Evolutionary conservation across 176 grass and related monocot genomes (phyloP).

Genomic region (Ensete ventricosum): DNA sequence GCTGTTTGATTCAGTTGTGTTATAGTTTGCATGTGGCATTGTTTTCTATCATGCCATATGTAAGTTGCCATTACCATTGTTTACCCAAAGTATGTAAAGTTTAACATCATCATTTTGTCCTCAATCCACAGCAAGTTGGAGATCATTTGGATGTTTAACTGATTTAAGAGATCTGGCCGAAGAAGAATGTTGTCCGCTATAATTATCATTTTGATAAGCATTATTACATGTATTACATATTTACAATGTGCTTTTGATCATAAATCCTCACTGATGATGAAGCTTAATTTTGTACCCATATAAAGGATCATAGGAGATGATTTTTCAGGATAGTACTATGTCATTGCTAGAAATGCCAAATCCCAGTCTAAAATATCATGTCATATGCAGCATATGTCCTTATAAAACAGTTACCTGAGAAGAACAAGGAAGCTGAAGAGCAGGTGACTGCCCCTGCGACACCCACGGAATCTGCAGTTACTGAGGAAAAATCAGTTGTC

Average conservation of each 20-base stretch:
- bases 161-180: not conserved
- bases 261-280: not conserved
- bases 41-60: not conserved
- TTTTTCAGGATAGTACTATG: not conserved
- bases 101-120: not conserved
- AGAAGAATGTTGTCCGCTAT: not conserved
- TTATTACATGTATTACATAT: not conserved
- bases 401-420: conserved; percentile 12
- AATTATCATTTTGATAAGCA: not conserved
- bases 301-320: not conserved
- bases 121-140: not conserved
- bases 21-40: too few relatives aligned
- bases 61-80: not conserved
- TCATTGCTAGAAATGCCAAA: not conserved
- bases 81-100: not conserved
- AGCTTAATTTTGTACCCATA: not conserved
- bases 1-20: not conserved
- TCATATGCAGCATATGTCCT: conserved; percentile 20
- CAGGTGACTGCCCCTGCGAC: conserved; percentile 19
- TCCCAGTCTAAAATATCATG: not conserved
- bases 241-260: not conserved
- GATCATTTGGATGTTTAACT: not conserved
- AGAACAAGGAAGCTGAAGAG: conserved; percentile 35
- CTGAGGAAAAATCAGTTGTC: conserved; percentile 13
- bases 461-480: conserved; percentile 9